Evolutionary conservation across 306 rosid species (phyloP).

Genomic region (Vigna trinervia): DNA sequence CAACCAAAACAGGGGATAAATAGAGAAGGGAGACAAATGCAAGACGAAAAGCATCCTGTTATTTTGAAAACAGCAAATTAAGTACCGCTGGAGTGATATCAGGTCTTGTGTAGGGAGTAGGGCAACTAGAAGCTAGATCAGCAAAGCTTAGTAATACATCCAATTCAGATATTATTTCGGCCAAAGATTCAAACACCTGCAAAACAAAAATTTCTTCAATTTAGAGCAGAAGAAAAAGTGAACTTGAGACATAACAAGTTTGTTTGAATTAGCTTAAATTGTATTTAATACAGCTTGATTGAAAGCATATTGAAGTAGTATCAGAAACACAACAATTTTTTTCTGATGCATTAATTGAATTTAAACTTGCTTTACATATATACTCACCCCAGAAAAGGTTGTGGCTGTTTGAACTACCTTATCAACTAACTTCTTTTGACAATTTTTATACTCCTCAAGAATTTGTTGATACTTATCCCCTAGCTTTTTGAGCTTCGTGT

Average conservation of each 20-base stretch:
- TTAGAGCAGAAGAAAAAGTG: slow-evolving; percentile 32
- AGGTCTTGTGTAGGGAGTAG: slow-evolving; percentile 92
- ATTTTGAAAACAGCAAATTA: slow-evolving; percentile 34
- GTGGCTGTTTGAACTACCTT: slow-evolving; percentile 76
- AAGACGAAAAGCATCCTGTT: slow-evolving; percentile 18
- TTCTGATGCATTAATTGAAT: not conserved
- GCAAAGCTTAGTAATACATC: slow-evolving; percentile 95
- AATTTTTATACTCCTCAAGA: slow-evolving; percentile 83
- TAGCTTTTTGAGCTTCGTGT: slow-evolving; percentile 81
- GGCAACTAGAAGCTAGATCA: slow-evolving; percentile 90
- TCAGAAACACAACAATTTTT: not conserved
- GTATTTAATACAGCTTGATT: not conserved
- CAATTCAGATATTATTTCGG: slow-evolving; percentile 81
- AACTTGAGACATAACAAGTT: slow-evolving; percentile 20
- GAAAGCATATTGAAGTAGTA: not conserved
- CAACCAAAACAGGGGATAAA: slow-evolving; percentile 22
- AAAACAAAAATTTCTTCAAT: slow-evolving; percentile 46
- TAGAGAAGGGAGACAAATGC: not conserved
- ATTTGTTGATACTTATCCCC: slow-evolving; percentile 85
- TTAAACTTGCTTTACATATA: slow-evolving; percentile 5
- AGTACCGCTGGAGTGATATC: slow-evolving; percentile 79
- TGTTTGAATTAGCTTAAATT: not conserved
- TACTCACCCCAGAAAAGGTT: slow-evolving; percentile 79
- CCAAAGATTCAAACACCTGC: slow-evolving; percentile 84
- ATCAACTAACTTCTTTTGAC: slow-evolving; percentile 81